Conservation (phyloP, 345 rosid species). For the Firmiana major region DNA sequence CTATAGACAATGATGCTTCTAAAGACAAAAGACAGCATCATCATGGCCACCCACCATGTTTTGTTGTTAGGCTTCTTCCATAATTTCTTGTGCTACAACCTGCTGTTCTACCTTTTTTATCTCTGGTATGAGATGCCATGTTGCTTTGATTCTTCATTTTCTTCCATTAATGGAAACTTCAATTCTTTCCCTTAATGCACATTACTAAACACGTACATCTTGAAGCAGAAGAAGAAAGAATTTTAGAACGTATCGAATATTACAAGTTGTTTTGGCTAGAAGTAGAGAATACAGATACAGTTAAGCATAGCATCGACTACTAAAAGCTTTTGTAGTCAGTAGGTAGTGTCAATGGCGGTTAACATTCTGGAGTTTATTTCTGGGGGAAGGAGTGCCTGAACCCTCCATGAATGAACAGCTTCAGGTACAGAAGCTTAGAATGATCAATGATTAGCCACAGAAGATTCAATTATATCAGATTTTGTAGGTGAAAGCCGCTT, state of each 20-base stretch:
- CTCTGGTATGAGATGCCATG: not conserved
- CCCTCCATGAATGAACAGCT: not conserved
- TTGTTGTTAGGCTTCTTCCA: not conserved
- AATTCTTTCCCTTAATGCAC: too few species aligned
- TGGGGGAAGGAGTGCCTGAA: not conserved
- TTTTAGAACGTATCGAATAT: too few species aligned
- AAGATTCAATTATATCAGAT: not conserved
- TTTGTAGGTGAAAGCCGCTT: not conserved
- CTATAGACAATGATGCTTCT: slow-evolving; percentile 1
- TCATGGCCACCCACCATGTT: not conserved
- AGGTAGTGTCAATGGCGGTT: too few species aligned
- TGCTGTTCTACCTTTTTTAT: not conserved
- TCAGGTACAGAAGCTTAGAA: not conserved
- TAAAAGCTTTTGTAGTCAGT: too few species aligned
- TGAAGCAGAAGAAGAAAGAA: too few species aligned
- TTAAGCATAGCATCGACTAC: too few species aligned
- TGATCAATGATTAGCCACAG: not conserved
- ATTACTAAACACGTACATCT: too few species aligned
- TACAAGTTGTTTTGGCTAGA: too few species aligned
- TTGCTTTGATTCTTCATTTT: not conserved
- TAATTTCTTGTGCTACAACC: not conserved
- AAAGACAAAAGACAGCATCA: slow-evolving; percentile 1
- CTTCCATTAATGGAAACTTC: too few species aligned
- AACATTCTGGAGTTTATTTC: not conserved
- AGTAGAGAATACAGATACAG: too few species aligned